Evolutionary conservation across 345 rosid genomes (phyloP).

Genomic region (Lepidium sativum): DNA sequence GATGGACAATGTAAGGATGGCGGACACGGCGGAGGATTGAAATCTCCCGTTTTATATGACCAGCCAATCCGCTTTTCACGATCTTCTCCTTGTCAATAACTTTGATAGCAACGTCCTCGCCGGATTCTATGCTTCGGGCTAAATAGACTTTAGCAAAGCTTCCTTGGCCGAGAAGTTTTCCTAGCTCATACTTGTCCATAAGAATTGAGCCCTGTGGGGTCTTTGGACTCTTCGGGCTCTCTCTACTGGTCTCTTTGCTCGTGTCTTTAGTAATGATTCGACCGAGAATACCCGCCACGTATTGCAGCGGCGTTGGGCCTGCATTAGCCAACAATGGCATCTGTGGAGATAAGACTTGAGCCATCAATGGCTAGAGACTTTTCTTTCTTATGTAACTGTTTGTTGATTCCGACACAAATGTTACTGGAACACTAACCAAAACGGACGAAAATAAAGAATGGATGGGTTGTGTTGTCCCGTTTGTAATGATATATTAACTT

Average conservation of each 20-base stretch:
- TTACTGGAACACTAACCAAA: not conserved
- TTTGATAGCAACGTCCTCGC: slow-evolving; percentile 82
- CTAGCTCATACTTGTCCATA: slow-evolving; percentile 84
- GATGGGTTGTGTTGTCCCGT: slow-evolving; percentile 7
- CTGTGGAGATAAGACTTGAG: slow-evolving; percentile 21
- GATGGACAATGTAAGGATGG: slow-evolving; percentile 65
- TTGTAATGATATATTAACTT: slow-evolving; percentile 21
- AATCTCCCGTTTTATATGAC: slow-evolving; percentile 86
- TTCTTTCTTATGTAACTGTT: not conserved
- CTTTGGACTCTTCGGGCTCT: slow-evolving; percentile 23
- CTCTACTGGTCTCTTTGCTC: slow-evolving; percentile 9
- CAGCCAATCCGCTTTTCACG: slow-evolving; percentile 30
- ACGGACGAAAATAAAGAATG: slow-evolving; percentile 15
- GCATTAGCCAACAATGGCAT: not conserved
- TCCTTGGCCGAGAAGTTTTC: slow-evolving; percentile 86
- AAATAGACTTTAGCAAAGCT: slow-evolving; percentile 89
- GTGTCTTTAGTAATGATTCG: slow-evolving; percentile 9
- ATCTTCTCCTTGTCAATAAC: slow-evolving; percentile 70
- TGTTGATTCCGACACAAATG: not conserved
- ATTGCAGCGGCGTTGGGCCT: slow-evolving; percentile 11
- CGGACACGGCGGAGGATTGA: slow-evolving; percentile 68
- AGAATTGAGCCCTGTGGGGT: slow-evolving; percentile 23
- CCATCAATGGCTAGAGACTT: slow-evolving; percentile 1
- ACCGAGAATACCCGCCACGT: slow-evolving; percentile 15
- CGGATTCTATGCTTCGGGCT: slow-evolving; percentile 47